A percentile compares a stretch with the other conserved stretches of the same genome.
Evolutionary conservation across 805 yeast species (phyloP).

Genomic region (Clavispora fructus): DNA sequence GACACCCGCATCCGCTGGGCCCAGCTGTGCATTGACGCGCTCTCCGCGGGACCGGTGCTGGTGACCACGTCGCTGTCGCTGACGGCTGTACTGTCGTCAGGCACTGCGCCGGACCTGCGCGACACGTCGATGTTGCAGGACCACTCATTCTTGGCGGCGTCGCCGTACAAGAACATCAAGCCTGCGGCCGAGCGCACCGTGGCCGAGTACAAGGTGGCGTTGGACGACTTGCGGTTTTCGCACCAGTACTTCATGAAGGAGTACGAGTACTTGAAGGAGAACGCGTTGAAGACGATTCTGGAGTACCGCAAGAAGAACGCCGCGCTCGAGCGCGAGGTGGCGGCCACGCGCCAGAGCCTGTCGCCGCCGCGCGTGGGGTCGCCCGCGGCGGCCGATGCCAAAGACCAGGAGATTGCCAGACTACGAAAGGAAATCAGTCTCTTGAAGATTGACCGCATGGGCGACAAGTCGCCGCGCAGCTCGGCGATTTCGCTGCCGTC

Average conservation of each 20-base stretch:
- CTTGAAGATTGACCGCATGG: slow-evolving; percentile 42
- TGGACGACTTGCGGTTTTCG: slow-evolving; percentile 65
- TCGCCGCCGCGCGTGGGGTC: slow-evolving; percentile 1
- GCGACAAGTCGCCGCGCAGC: slow-evolving; percentile 17
- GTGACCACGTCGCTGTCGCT: slow-evolving; percentile 1
- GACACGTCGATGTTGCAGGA: slow-evolving; percentile 23
- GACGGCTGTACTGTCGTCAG: slow-evolving; percentile 2
- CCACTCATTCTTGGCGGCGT: slow-evolving; percentile 23
- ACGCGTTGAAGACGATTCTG: slow-evolving; percentile 48
- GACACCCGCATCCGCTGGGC: slow-evolving; percentile 32
- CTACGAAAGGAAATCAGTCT: slow-evolving; percentile 42
- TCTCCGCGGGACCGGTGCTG: slow-evolving; percentile 12
- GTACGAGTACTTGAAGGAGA: slow-evolving; percentile 59
- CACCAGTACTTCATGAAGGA: slow-evolving; percentile 65
- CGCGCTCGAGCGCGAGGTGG: slow-evolving; percentile 48
- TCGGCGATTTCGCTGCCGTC: slow-evolving; percentile 2
- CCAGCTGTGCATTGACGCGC: slow-evolving; percentile 33
- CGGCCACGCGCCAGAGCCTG: slow-evolving; percentile 9
- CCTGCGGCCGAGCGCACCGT: slow-evolving; percentile 17
- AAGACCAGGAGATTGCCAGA: slow-evolving; percentile 37
- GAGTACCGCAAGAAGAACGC: slow-evolving; percentile 47
- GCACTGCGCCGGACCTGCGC: slow-evolving; percentile 2
- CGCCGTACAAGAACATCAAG: slow-evolving; percentile 17
- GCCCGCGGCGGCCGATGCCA: slow-evolving; percentile 13
- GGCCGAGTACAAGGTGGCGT: slow-evolving; percentile 48